These are phyloP conservation scores for Camelina laxa DNA, from an alignment of 345 rosid genomes.

Conservation along the genomic window DNA sequence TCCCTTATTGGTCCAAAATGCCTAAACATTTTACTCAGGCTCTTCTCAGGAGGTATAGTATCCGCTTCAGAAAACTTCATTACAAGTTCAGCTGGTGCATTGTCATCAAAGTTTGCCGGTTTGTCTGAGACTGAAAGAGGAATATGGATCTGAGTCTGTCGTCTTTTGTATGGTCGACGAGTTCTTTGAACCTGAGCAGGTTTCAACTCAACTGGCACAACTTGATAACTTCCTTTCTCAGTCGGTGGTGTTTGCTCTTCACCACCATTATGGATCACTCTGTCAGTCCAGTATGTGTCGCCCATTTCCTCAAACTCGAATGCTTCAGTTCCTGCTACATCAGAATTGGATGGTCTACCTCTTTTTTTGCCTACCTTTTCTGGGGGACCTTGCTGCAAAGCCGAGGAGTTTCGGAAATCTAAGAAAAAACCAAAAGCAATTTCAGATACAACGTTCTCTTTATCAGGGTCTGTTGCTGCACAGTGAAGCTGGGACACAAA, in stretches of 20 bases:
- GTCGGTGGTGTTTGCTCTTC: constrained; percentile 69
- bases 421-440: constrained; percentile 66
- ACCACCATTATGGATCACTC: constrained; percentile 79
- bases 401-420: constrained; percentile 68
- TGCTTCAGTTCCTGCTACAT: constrained; percentile 62
- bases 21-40: constrained; percentile 75
- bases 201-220: constrained; percentile 64
- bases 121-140: constrained; percentile 44
- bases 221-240: constrained; percentile 53
- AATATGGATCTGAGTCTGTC: constrained; percentile 55
- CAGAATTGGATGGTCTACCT: constrained; percentile 47
- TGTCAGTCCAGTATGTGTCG: constrained; percentile 95
- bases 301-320: constrained; percentile 93
- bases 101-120: constrained; percentile 59
- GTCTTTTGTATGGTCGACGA: constrained; percentile 68
- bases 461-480: constrained; percentile 71
- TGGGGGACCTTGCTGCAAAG: constrained; percentile 44
- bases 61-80: constrained; percentile 72
- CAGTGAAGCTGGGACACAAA: constrained; percentile 66
- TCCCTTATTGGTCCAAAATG: constrained; percentile 80
- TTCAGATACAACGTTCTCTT: constrained; percentile 53
- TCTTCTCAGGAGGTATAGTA: constrained; percentile 74
- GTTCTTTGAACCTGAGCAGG: constrained; percentile 52
- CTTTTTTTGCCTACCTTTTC: constrained; percentile 57
- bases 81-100: constrained; percentile 78